Conservation (phyloP, 768 basidiomycete genomes). For the Phaffia tasmanica region DNA sequence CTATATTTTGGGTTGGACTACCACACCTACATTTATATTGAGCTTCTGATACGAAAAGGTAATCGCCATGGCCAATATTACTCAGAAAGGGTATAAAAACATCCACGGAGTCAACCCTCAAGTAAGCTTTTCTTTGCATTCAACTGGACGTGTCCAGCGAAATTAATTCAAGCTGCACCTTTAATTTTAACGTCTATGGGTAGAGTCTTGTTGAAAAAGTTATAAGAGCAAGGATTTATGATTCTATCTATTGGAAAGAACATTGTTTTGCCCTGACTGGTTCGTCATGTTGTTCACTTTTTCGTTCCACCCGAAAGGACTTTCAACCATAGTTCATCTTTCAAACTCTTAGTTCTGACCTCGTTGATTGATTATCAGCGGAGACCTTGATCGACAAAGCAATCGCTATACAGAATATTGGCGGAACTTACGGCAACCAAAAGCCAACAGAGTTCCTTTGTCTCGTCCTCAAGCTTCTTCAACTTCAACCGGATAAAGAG, state of each 20-base stretch:
- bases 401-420: constrained; percentile 65
- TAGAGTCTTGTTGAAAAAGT: constrained; percentile 93
- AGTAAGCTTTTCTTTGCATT: constrained; percentile 41
- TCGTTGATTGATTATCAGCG: constrained; percentile 45
- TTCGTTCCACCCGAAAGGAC: background rate
- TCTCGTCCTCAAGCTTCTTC: constrained; percentile 81
- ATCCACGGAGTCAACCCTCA: constrained; percentile 97
- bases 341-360: background rate
- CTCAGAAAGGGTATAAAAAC: constrained; percentile 71
- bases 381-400: constrained; percentile 90
- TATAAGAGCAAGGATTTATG: constrained; percentile 91
- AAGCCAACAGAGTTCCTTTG: constrained; percentile 89
- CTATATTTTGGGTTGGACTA: no score
- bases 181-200: background rate
- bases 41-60: background rate
- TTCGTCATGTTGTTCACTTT: constrained; percentile 35
- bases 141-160: background rate
- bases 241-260: constrained; percentile 92
- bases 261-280: constrained; percentile 96
- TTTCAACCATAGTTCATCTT: background rate
- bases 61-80: constrained; percentile 72
- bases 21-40: no score
- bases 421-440: constrained; percentile 92
- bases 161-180: background rate
- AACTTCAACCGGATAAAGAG: constrained; percentile 96